Percentiles rank a stretch among this genome's conserved stretches.
These are phyloP conservation scores for Alternaria sp. DNA, from an alignment of 2,329 filamentous ascomycete genomes.

Conservation along the genomic window DNA sequence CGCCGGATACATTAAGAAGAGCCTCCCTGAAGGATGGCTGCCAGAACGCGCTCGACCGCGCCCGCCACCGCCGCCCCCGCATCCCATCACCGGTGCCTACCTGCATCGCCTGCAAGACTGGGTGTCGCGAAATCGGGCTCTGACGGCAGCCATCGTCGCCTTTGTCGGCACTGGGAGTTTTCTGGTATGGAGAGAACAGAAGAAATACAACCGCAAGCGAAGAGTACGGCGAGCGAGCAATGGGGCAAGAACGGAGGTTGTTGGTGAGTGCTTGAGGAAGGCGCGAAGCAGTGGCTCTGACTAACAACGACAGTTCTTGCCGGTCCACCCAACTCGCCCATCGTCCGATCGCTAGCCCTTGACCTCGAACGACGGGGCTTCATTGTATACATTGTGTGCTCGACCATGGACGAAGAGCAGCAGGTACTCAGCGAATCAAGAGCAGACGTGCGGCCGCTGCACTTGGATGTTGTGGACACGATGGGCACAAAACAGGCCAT, in stretches of 20 bases:
- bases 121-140: constrained; percentile 73
- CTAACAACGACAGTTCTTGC: constrained; percentile 70
- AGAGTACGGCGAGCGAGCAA: constrained; percentile 80
- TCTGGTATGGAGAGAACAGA: constrained; percentile 67
- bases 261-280: constrained; percentile 50
- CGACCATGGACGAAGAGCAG: constrained; percentile 82
- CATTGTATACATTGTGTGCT: constrained; percentile 89
- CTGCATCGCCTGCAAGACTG: constrained; percentile 70
- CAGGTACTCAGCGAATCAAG: constrained; percentile 77
- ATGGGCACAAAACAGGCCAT: constrained; percentile 72
- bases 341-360: constrained; percentile 81
- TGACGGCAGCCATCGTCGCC: constrained; percentile 74
- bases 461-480: constrained; percentile 82
- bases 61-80: constrained; percentile 54
- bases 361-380: constrained; percentile 92
- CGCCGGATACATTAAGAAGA: constrained; percentile 73
- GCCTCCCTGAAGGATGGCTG: constrained; percentile 72
- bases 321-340: constrained; percentile 82
- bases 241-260: constrained; percentile 85
- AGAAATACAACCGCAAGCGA: constrained; percentile 66
- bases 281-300: neutral
- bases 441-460: constrained; percentile 80
- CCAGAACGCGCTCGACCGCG: constrained; percentile 71
- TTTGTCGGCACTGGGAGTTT: constrained; percentile 70
- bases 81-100: constrained; percentile 53